Evolutionary conservation across 305 asterid genomes (phyloP).

Genomic region (Fraxinus albicans): DNA sequence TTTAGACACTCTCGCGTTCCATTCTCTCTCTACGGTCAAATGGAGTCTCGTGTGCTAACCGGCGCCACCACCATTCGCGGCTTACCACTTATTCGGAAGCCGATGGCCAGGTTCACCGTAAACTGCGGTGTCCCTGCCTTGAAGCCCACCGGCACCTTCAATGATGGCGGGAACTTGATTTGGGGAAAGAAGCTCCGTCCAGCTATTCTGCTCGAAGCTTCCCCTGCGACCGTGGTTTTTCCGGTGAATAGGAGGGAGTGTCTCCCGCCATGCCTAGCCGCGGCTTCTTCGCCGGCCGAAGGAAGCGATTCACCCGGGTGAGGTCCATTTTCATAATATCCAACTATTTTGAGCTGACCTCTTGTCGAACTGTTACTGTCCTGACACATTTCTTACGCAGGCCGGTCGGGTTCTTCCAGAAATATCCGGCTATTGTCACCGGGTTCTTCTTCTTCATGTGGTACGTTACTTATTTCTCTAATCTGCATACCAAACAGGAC

Average conservation of each 20-base stretch:
- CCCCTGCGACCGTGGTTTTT: conserved; percentile 31
- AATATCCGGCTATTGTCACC: conserved; percentile 70
- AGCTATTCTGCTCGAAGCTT: conserved; percentile 56
- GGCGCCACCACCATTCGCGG: conserved; percentile 73
- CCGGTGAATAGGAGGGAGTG: conserved; percentile 42
- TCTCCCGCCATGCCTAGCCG: conserved; percentile 57
- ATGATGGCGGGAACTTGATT: conserved; percentile 57
- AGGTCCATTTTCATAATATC: conserved; percentile 47
- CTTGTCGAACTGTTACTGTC: not conserved
- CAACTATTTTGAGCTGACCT: conserved; percentile 27
- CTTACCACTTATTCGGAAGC: conserved; percentile 51
- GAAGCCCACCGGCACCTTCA: conserved; percentile 38
- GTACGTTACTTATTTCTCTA: conserved; percentile 40
- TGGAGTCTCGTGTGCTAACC: conserved; percentile 91
- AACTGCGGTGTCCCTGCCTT: conserved; percentile 32
- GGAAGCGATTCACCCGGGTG: conserved; percentile 87
- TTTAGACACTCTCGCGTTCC: not conserved
- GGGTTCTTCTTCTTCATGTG: conserved; percentile 99
- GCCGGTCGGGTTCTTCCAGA: conserved; percentile 70
- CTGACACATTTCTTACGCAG: conserved; percentile 40
- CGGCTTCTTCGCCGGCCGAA: conserved; percentile 74
- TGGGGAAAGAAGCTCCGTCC: conserved; percentile 83
- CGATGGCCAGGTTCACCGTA: conserved; percentile 32
- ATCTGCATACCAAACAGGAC: not conserved
- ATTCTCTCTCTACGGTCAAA: conserved; percentile 21